Evolutionary conservation across 1,139 yeast genomes (phyloP).

Genomic region (Hanseniaspora gamundiae): DNA sequence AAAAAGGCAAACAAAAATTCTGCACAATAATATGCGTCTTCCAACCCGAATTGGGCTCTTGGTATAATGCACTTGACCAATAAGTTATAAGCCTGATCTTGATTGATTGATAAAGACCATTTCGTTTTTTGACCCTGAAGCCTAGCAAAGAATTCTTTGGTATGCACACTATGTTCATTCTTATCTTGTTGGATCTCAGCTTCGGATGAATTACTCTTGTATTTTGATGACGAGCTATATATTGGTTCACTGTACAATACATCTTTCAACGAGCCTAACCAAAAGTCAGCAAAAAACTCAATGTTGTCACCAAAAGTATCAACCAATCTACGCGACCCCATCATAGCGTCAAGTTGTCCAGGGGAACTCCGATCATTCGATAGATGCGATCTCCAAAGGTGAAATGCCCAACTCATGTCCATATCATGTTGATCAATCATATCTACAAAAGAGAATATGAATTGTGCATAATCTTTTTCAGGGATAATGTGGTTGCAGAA

Average conservation of each 20-base stretch:
- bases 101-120: conserved; percentile 13
- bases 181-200: conserved; percentile 1
- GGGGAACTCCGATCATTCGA: neutral
- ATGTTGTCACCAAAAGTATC: conserved; percentile 4
- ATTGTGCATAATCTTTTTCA: conserved; percentile 26
- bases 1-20: conserved; percentile 46
- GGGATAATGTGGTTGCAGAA: conserved; percentile 42
- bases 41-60: conserved; percentile 64
- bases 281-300: neutral
- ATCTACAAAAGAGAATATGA: conserved; percentile 35
- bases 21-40: conserved; percentile 69
- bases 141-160: conserved; percentile 15
- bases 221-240: conserved; percentile 5
- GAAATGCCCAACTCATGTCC: conserved; percentile 60
- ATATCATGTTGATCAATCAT: conserved; percentile 40
- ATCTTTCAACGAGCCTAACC: conserved; percentile 23
- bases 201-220: conserved; percentile 2
- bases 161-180: conserved; percentile 5
- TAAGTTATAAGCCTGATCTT: neutral
- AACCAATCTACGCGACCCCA: conserved; percentile 8
- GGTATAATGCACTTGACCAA: conserved; percentile 64
- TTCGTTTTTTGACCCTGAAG: conserved; percentile 23
- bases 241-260: conserved; percentile 17
- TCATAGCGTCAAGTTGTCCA: neutral
- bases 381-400: conserved; percentile 51